Conservation (phyloP, 75 land plant genomes). For the Pinus albicaulis region DNA sequence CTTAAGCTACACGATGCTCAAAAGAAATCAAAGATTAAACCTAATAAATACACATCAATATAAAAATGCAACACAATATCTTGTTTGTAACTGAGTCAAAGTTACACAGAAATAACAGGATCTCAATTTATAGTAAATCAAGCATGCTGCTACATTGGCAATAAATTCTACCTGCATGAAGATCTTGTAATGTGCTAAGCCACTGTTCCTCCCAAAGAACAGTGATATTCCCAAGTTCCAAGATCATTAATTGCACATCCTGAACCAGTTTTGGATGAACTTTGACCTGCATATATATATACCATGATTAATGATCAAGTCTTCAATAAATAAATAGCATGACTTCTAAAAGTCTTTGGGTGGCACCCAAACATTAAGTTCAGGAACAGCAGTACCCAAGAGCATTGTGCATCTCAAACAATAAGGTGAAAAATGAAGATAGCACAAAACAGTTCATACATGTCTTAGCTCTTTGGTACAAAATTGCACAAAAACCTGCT, state of each 20-base stretch:
- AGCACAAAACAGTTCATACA: too few relatives aligned
- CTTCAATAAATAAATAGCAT: too few relatives aligned
- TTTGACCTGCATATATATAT: constrained; percentile 53
- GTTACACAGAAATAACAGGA: too few relatives aligned
- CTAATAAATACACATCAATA: neutral
- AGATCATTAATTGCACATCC: constrained; percentile 86
- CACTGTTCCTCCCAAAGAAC: constrained; percentile 99
- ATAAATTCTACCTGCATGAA: constrained; percentile 66
- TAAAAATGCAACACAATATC: neutral
- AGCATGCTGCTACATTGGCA: too few relatives aligned
- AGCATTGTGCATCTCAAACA: neutral
- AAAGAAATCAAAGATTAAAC: neutral
- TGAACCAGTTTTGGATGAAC: constrained; percentile 86
- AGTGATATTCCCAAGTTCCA: constrained; percentile 84
- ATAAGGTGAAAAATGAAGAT: too few relatives aligned
- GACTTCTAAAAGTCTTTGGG: too few relatives aligned
- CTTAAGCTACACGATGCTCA: neutral
- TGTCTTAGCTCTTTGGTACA: too few relatives aligned
- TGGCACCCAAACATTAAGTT: too few relatives aligned
- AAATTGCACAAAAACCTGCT: too few relatives aligned
- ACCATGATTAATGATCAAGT: neutral
- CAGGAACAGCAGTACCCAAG: neutral
- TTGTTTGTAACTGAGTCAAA: neutral
- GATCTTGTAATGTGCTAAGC: constrained; percentile 99
- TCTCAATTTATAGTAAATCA: too few relatives aligned